Evolutionary conservation across 2,329 filamentous ascomycete species (phyloP), one percentile per base, ranked within the genome.

Genomic region (Phymatotrichopsis omnivora): DNA sequence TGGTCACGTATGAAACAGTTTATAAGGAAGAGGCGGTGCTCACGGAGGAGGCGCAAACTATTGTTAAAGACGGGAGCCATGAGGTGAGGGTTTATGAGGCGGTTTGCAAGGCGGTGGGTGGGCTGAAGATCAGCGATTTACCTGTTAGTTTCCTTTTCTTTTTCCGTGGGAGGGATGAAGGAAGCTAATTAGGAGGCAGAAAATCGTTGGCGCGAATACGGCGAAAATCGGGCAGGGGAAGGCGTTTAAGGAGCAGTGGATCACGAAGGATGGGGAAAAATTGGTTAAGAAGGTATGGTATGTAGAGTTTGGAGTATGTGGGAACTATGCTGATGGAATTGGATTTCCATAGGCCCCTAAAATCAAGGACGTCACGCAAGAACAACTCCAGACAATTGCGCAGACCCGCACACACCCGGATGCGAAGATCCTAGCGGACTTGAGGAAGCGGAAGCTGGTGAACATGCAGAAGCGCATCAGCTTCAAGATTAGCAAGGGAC

Each of bases 401-500:
- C 67, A 80, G 56, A 81, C 74, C 11, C 75, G 76, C 56, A 76
- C 79, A 20, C 71, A 84, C 56, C 67, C 73, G 17, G 84, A 95
- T 58, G 62, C 76, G 40, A 93, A 93, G 66, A 71, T 79, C 27
- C 64, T 94, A 22, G 72, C 76, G 42, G 89, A 96, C 52, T 69
- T 94, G 56, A 87, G 81, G 68, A 95, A 95, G 73, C 78, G 89
- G 61, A 96, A 95, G 68, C 74, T 98, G 38, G 72, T 95, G 54
- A 80, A 74, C 56, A 71, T 85, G 60, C 78, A 85, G 57, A 96
- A 95, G 69, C 75, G 84, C 47, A 82, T 93, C 58, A 78, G 71
- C 63, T 98, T 91, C 73, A 82, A 75, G 57, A 78, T 93, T 49
- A 69, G 70, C 49, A 95, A 95, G 69, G 91, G 86, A 0, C 67